A percentile compares a stretch with the other conserved stretches of the same genome.
Evolutionary conservation across 2,329 filamentous ascomycete genomes (phyloP).

Genomic region (Nemania abortiva): DNA sequence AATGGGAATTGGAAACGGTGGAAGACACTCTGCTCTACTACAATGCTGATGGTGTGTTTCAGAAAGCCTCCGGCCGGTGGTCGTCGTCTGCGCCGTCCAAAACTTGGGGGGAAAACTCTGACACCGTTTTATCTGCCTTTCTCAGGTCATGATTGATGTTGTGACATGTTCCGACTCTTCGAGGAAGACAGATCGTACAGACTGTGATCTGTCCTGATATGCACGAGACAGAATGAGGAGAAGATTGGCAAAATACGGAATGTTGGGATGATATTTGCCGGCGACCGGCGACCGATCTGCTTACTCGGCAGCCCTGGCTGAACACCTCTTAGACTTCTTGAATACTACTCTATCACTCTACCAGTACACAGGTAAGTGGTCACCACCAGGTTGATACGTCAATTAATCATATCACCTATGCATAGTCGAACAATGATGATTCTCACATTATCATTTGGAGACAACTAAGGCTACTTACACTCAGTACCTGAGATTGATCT

Average conservation of each 20-base stretch:
- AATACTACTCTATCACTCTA: slow-evolving; percentile 1
- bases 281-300: slow-evolving; percentile 17
- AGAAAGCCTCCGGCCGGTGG: slow-evolving; percentile 8
- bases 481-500: neutral
- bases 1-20: slow-evolving; percentile 2
- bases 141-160: slow-evolving; percentile 9
- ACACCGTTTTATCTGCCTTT: slow-evolving; percentile 4
- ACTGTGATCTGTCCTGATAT: neutral
- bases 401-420: neutral
- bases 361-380: neutral
- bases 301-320: slow-evolving; percentile 19
- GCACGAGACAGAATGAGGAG: slow-evolving; percentile 19
- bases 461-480: neutral
- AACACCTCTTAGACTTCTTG: slow-evolving; percentile 5
- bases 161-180: slow-evolving; percentile 17
- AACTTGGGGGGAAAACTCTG: neutral
- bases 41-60: slow-evolving; percentile 25
- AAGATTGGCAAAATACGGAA: slow-evolving; percentile 32
- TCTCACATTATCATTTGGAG: neutral
- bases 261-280: slow-evolving; percentile 18
- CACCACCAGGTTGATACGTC: neutral
- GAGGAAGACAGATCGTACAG: slow-evolving; percentile 28
- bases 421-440: neutral
- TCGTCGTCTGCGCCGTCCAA: slow-evolving; percentile 14
- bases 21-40: neutral